Evolutionary conservation across 176 grass and related monocot genomes (phyloP).

Genomic region (Aegilops longissima): DNA sequence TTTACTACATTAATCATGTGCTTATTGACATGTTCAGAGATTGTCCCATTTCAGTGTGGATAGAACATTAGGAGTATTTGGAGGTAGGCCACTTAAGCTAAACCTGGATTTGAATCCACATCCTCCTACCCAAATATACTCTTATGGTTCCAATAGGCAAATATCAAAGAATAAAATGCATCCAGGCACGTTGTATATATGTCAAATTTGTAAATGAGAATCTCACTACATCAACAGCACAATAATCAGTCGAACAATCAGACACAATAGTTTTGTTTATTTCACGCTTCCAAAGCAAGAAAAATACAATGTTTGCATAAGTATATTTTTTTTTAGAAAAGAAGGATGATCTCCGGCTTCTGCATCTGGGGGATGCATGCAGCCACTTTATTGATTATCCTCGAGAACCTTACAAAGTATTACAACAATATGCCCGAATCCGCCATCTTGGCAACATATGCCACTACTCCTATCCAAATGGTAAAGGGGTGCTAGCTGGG

Average conservation of each 20-base stretch:
- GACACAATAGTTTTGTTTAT: not conserved
- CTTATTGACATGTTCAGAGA: too few species aligned
- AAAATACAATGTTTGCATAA: not conserved
- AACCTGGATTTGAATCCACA: not conserved
- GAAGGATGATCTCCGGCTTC: too few species aligned
- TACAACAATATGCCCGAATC: too few species aligned
- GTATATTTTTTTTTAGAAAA: not conserved
- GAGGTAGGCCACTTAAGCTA: not conserved
- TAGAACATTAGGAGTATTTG: not conserved
- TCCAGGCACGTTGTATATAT: not conserved
- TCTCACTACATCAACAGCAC: not conserved
- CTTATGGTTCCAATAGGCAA: not conserved
- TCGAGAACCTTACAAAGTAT: too few species aligned
- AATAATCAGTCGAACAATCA: not conserved
- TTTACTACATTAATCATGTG: too few species aligned
- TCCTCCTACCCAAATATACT: not conserved
- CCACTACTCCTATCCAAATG: too few species aligned
- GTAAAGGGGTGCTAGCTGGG: too few species aligned
- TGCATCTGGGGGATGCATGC: too few species aligned
- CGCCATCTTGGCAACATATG: too few species aligned
- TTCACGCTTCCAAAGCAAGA: not conserved
- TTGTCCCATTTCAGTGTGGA: too few species aligned
- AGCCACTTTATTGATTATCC: too few species aligned
- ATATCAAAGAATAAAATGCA: not conserved
- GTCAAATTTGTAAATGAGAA: not conserved